Evolutionary conservation across 2,329 filamentous ascomycete genomes (phyloP).

Genomic region (Colletotrichum lentis): DNA sequence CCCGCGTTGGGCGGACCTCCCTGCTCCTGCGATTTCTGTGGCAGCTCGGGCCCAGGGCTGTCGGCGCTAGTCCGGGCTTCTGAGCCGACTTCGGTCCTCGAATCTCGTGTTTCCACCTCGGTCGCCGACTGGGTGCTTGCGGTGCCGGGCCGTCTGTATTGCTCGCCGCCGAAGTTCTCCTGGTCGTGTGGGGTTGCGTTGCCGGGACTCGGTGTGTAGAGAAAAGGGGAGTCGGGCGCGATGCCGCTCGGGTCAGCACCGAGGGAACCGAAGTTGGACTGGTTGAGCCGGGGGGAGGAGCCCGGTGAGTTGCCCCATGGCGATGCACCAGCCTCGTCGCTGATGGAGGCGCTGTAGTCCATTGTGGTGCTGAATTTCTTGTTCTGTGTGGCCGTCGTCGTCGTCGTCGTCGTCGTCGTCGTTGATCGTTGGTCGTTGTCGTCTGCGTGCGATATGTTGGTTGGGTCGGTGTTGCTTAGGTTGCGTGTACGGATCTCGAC

Average conservation of each 20-base stretch:
- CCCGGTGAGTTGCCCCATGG: slow-evolving; percentile 66
- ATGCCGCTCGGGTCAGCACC: slow-evolving; percentile 48
- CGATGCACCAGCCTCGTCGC: slow-evolving; percentile 63
- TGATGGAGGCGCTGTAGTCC: slow-evolving; percentile 67
- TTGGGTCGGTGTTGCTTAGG: slow-evolving; percentile 12
- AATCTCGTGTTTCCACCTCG: slow-evolving; percentile 51
- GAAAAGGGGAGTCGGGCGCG: slow-evolving; percentile 54
- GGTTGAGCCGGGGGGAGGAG: slow-evolving; percentile 58
- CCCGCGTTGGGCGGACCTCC: slow-evolving; percentile 38
- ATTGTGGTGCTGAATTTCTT: slow-evolving; percentile 46
- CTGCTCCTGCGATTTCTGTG: slow-evolving; percentile 42
- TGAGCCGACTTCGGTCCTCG: slow-evolving; percentile 42
- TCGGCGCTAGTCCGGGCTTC: slow-evolving; percentile 35
- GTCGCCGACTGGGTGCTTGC: slow-evolving; percentile 57
- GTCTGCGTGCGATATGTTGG: slow-evolving; percentile 3
- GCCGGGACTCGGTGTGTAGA: slow-evolving; percentile 53
- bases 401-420: not conserved
- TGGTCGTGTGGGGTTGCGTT: slow-evolving; percentile 54
- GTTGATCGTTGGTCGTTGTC: slow-evolving; percentile 1
- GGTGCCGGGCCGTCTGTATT: slow-evolving; percentile 57
- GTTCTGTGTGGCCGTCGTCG: not conserved
- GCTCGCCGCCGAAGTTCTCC: slow-evolving; percentile 48
- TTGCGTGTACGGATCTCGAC: slow-evolving; percentile 33
- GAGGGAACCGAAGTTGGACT: slow-evolving; percentile 52
- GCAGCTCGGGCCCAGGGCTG: slow-evolving; percentile 39